phyloP scores from a whole-genome alignment of 768 basidiomycete species.

The Coprinellus micaceus region DNA sequence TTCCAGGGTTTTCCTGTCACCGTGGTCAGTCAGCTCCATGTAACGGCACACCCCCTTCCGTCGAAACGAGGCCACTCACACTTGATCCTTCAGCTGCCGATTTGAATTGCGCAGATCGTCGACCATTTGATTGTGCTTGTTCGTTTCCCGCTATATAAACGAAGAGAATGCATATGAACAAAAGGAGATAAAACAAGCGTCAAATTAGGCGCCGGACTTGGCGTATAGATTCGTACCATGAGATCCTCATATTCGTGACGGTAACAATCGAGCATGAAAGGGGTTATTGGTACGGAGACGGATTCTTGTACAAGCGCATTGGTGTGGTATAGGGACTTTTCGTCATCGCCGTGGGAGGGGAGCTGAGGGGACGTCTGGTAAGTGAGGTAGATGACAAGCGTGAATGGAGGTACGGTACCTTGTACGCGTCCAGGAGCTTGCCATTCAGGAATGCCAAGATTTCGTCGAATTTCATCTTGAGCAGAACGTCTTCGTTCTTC shows the following conservation, averaged over 20 bases:
- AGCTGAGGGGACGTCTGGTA: too few relatives aligned
- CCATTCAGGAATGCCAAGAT: conserved; percentile 81
- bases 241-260: conserved; percentile 85
- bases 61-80: conserved; percentile 49
- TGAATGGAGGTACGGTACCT: too few relatives aligned
- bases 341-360: conserved; percentile 23
- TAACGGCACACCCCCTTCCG: conserved; percentile 3
- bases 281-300: conserved; percentile 80
- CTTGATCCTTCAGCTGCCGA: conserved; percentile 67
- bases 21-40: conserved; percentile 2
- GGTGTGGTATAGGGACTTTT: conserved; percentile 49
- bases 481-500: conserved; percentile 79
- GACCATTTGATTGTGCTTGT: conserved; percentile 81
- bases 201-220: too few relatives aligned
- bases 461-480: conserved; percentile 87
- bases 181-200: too few relatives aligned
- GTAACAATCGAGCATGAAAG: conserved; percentile 93
- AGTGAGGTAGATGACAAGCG: too few relatives aligned
- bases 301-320: conserved; percentile 88
- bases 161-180: neutral
- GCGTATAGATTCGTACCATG: conserved; percentile 38
- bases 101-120: conserved; percentile 82
- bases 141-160: conserved; percentile 51
- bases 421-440: conserved; percentile 80
- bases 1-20: conserved; percentile 74